Base-by-base conservation (phyloP, 2,329 filamentous ascomycete genomes). In the Cladosporium halotolerans region DNA sequence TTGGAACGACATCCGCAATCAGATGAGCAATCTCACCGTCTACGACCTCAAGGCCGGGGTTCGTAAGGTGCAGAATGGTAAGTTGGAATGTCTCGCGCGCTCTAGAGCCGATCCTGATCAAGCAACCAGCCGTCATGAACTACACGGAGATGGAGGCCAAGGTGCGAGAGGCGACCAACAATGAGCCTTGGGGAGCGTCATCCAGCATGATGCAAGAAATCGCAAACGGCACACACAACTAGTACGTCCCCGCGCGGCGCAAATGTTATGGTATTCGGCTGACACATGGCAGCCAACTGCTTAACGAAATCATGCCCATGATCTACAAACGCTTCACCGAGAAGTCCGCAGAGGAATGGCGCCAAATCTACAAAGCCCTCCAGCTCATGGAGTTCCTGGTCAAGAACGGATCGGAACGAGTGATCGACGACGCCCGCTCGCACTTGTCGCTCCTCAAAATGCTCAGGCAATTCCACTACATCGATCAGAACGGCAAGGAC, bases 281-380 rank as follows among this genome's bases (percentile, higher is more conserved):
- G 53, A 70, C 64, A 58, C 51, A 58, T 44, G 40, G 54, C 68
- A 96, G 92, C 70, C 90, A 96, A 83, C 83, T 91, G 49, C 83
- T 99, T 54, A 97, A 97, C 72, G 93, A 99, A 73, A 97, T 99
- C 69, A 99, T 99, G 93, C 93, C 93, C 61, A 93, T 99, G 89
- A 96, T 99, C 68, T 99, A 99, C 77, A 93, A 95, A 67, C 88
- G 93, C 60, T 99, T 99, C 72, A 99, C 93, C 57, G 93, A 99
- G 71, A 99, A 99, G 77, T 81, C 90, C 7, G 92, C 93, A 53
- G 93, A 99, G 70, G 93, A 99, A 74, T 99, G 93, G 93, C 83
- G 93, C 62, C 93, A 99, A 72, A 99, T 99, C 68, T 99, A 99
- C 81, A 99, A 99, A 78, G 79, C 79, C 9, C 84, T 99, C 19